Percentiles rank a stretch among this genome's conserved stretches.
These are phyloP conservation scores for Penicillium polonicum DNA, from an alignment of 2,329 filamentous ascomycete species.

Conservation along the genomic window DNA sequence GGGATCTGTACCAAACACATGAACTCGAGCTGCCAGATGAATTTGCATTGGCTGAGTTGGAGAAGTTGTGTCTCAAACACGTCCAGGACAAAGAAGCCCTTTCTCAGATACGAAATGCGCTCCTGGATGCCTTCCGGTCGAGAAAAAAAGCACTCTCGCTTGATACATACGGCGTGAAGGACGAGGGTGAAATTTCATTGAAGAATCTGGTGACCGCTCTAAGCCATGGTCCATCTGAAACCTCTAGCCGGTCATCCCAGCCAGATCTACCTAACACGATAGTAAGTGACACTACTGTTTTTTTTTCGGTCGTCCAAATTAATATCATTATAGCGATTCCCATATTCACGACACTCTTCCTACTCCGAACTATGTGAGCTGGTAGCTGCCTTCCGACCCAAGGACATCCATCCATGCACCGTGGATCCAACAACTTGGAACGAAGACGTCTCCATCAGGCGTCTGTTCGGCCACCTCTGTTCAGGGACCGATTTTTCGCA, in stretches of 20 bases:
- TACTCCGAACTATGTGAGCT: slow-evolving; percentile 75
- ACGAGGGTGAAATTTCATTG: slow-evolving; percentile 40
- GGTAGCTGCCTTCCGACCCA: slow-evolving; percentile 66
- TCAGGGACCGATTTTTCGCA: slow-evolving; percentile 61
- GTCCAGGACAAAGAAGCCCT: slow-evolving; percentile 32
- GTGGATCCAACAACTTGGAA: slow-evolving; percentile 65
- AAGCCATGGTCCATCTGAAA: slow-evolving; percentile 20
- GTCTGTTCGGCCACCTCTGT: slow-evolving; percentile 71
- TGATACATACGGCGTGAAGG: slow-evolving; percentile 38
- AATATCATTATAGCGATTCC: slow-evolving; percentile 57
- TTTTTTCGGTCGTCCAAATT: not conserved
- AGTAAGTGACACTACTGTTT: slow-evolving; percentile 27
- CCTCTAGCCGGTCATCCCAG: slow-evolving; percentile 2
- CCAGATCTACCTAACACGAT: slow-evolving; percentile 33
- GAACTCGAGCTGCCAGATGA: slow-evolving; percentile 61
- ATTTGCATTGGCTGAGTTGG: slow-evolving; percentile 52
- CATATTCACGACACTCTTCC: slow-evolving; percentile 87
- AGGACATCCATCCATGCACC: slow-evolving; percentile 81
- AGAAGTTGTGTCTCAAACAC: slow-evolving; percentile 50
- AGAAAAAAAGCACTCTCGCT: slow-evolving; percentile 38
- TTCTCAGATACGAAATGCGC: slow-evolving; percentile 29
- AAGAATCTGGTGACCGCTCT: slow-evolving; percentile 37
- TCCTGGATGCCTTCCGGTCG: slow-evolving; percentile 35
- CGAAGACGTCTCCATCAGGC: slow-evolving; percentile 61
- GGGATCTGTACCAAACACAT: slow-evolving; percentile 67